Evolutionary conservation across 495 filamentous ascomycete species (phyloP).

Genomic region (Pseudomonodictys pantanalensis): DNA sequence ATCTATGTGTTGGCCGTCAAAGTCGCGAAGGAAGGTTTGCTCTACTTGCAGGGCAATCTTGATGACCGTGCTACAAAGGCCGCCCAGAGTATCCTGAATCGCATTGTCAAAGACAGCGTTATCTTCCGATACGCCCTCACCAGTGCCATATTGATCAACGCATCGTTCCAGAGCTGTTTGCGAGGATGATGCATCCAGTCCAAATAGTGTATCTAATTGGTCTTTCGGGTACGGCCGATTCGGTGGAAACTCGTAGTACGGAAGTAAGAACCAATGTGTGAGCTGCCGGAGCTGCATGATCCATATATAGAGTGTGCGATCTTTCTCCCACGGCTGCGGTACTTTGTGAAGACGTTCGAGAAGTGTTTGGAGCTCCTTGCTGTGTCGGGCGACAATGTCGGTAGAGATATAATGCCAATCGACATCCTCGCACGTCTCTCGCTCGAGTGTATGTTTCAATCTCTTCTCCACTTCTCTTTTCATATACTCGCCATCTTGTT

Average conservation of each 20-base stretch:
- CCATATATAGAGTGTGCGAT: background rate
- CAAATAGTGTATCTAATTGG: conserved; percentile 4
- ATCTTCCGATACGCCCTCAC: conserved; percentile 30
- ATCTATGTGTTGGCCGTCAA: background rate
- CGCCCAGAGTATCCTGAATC: conserved; percentile 34
- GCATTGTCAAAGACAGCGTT: conserved; percentile 22
- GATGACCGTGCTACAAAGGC: conserved; percentile 37
- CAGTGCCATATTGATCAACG: conserved; percentile 24
- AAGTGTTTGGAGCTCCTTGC: background rate
- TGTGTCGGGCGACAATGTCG: conserved; percentile 21
- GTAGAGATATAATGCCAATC: conserved; percentile 35
- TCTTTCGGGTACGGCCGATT: conserved; percentile 12
- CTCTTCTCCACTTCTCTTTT: conserved; percentile 26
- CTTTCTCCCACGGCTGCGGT: background rate
- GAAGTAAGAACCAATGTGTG: conserved; percentile 22
- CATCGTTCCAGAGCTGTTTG: conserved; percentile 23
- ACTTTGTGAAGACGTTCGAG: background rate
- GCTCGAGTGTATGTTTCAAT: conserved; percentile 26
- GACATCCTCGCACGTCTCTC: conserved; percentile 26
- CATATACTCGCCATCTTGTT: conserved; percentile 37
- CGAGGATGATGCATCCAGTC: conserved; percentile 6
- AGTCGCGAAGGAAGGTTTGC: conserved; percentile 17
- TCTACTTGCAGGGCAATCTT: conserved; percentile 37
- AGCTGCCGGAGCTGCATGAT: background rate
- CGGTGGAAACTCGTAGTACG: conserved; percentile 19